Conservation (phyloP, 176 grass and related monocot genomes). For the Avena insularis region DNA sequence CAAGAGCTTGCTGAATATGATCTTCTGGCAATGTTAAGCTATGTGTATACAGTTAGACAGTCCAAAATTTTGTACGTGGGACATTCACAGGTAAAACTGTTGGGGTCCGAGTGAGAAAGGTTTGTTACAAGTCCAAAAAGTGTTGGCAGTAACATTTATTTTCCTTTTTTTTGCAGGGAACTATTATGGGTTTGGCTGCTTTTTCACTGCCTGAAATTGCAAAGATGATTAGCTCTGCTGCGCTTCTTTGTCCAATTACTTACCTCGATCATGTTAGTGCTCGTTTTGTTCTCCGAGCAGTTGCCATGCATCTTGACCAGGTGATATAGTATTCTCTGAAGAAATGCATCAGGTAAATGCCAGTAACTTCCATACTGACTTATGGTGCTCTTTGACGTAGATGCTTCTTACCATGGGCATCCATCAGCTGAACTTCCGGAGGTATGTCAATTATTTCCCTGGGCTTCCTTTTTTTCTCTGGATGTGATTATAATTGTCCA, state of each 20-base stretch:
- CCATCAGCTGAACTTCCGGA: slow-evolving; percentile 89
- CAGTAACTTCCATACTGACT: slow-evolving; percentile 41
- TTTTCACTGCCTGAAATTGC: slow-evolving; percentile 77
- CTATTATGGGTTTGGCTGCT: slow-evolving; percentile 94
- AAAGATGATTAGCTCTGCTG: slow-evolving; percentile 82
- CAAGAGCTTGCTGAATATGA: slow-evolving; percentile 92
- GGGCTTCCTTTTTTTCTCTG: slow-evolving; percentile 14
- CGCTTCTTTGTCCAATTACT: slow-evolving; percentile 97
- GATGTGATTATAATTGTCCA: slow-evolving; percentile 36
- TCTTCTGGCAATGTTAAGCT: slow-evolving; percentile 79
- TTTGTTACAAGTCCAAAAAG: not conserved
- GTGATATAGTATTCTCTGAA: slow-evolving; percentile 52
- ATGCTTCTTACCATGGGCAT: slow-evolving; percentile 86
- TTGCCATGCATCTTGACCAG: slow-evolving; percentile 91
- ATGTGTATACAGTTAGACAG: slow-evolving; percentile 62
- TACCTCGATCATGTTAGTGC: slow-evolving; percentile 88
- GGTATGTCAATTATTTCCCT: slow-evolving; percentile 54
- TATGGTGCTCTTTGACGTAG: slow-evolving; percentile 50
- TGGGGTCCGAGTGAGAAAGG: slow-evolving; percentile 2
- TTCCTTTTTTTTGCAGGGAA: slow-evolving; percentile 66
- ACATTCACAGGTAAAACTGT: slow-evolving; percentile 78
- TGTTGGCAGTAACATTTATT: slow-evolving; percentile 34
- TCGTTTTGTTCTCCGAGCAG: slow-evolving; percentile 82
- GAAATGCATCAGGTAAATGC: slow-evolving; percentile 35
- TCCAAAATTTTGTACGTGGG: slow-evolving; percentile 85